Evolutionary conservation across 495 filamentous ascomycete species (phyloP), one percentile per base, ranked within the genome.

Genomic region (Parathielavia appendiculata): DNA sequence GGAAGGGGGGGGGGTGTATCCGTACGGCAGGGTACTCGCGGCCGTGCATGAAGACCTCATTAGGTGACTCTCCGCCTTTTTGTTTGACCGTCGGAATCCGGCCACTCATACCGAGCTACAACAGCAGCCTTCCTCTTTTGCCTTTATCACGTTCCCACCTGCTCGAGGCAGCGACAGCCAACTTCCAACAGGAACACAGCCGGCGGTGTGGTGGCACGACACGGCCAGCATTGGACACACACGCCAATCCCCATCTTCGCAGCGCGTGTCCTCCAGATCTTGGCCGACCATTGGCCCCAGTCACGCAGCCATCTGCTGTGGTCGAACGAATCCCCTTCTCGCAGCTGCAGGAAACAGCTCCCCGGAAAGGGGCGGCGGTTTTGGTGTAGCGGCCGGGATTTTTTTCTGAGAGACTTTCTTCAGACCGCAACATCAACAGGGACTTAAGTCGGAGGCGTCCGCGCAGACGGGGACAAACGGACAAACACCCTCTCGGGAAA

Each of bases 41-140:
- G 67, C 41, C 57, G 61, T 65, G 69, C 67, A 70, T 71, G 69
- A 68, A 68, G 61, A 55, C 62, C 58, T 63, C 62, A 56, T 58
- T 56, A 54, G 51, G 52, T 67, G 38, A 59, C 57, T 30, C 62
- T 57, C 53, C 58, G 50, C 52, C 52, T 57, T 40, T 69, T 57
- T 62, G 64, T 68, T 66, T 65, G 63, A 64, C 60, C 41, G 62
- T 62, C 53, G 39, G 35, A 38, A 51, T n/a, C 57, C 49, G 58
- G 60, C 67, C 67, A 68, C 59, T 62, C 59, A 68, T 60, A 51
- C 26, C 2, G 3, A 30, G 26, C n/a, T 30, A 30, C 26, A 30
- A 2, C 55, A 48, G 34, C 35, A 56, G 55, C 51, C 40, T 51
- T 26, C 26, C 30, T 44, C 45, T 43, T 41, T 43, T 43, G 49